Percentiles rank a stretch among this genome's conserved stretches.
phyloP scores from a whole-genome alignment of 768 basidiomycete species.

The Tremella mesenterica region DNA sequence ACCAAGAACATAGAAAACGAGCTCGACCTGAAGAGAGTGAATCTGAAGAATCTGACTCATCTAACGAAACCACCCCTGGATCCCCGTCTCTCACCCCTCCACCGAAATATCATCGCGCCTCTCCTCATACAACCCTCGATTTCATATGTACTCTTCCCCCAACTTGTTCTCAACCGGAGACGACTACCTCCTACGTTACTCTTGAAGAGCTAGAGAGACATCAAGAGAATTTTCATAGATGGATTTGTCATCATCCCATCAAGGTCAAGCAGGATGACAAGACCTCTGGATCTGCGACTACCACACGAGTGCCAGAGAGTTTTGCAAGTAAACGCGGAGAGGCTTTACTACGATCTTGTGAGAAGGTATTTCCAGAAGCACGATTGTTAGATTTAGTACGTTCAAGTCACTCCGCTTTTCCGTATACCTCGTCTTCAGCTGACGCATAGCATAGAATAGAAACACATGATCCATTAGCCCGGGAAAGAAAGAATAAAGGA shows the following conservation, averaged over 20 bases:
- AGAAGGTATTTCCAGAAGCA: constrained; percentile 76
- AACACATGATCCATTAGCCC: constrained; percentile 79
- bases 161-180: constrained; percentile 54
- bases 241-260: constrained; percentile 72
- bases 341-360: constrained; percentile 50
- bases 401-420: constrained; percentile 4
- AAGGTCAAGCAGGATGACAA: constrained; percentile 51
- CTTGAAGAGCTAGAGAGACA: constrained; percentile 68
- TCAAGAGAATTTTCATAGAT: constrained; percentile 50
- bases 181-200: constrained; percentile 57
- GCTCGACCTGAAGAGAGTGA: no score
- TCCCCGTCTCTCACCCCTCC: constrained; percentile 10
- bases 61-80: no score
- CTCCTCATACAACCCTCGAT: background rate
- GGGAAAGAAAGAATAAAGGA: constrained; percentile 64
- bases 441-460: constrained; percentile 49
- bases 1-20: no score
- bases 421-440: background rate
- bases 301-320: constrained; percentile 8
- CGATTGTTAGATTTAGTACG: constrained; percentile 70
- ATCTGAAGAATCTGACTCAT: no score
- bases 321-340: constrained; percentile 16
- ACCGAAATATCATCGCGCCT: constrained; percentile 26
- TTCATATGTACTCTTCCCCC: constrained; percentile 66
- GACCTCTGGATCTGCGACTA: background rate